phyloP scores from a whole-genome alignment of 2,329 filamentous ascomycete genomes.

The Monosporascus ibericus region DNA sequence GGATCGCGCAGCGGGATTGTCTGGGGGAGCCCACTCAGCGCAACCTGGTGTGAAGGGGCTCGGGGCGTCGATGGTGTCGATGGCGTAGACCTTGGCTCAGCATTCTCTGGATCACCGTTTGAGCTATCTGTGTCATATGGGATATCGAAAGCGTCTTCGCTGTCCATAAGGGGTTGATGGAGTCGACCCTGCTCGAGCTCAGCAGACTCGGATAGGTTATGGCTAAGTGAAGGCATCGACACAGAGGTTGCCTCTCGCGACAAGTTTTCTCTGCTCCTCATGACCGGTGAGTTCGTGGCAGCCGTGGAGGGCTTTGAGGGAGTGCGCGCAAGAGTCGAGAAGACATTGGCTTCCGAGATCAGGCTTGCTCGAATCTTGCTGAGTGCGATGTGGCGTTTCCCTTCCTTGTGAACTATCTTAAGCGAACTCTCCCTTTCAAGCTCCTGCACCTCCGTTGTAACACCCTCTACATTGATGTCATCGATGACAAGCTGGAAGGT shows the following conservation, averaged over 20 bases:
- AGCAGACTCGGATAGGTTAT: slow-evolving; percentile 26
- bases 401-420: slow-evolving; percentile 45
- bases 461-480: slow-evolving; percentile 59
- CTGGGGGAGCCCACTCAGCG: slow-evolving; percentile 31
- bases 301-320: slow-evolving; percentile 54
- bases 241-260: slow-evolving; percentile 16
- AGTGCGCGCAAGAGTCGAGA: slow-evolving; percentile 52
- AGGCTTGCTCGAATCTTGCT: slow-evolving; percentile 58
- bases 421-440: slow-evolving; percentile 25
- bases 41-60: slow-evolving; percentile 33
- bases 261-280: slow-evolving; percentile 21
- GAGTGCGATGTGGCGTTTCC: slow-evolving; percentile 60
- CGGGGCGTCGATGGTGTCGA: slow-evolving; percentile 46
- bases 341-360: slow-evolving; percentile 62
- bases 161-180: slow-evolving; percentile 34
- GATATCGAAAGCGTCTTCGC: slow-evolving; percentile 50
- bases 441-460: slow-evolving; percentile 38
- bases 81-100: slow-evolving; percentile 29
- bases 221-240: slow-evolving; percentile 7
- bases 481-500: slow-evolving; percentile 62
- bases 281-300: slow-evolving; percentile 39
- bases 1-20: slow-evolving; percentile 9
- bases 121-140: slow-evolving; percentile 44
- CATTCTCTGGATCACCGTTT: slow-evolving; percentile 26
- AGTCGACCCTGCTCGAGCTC: slow-evolving; percentile 30